A percentile compares a stretch with the other conserved stretches of the same genome.
Conservation (phyloP, 306 rosid genomes). For the Lupinus albus region DNA sequence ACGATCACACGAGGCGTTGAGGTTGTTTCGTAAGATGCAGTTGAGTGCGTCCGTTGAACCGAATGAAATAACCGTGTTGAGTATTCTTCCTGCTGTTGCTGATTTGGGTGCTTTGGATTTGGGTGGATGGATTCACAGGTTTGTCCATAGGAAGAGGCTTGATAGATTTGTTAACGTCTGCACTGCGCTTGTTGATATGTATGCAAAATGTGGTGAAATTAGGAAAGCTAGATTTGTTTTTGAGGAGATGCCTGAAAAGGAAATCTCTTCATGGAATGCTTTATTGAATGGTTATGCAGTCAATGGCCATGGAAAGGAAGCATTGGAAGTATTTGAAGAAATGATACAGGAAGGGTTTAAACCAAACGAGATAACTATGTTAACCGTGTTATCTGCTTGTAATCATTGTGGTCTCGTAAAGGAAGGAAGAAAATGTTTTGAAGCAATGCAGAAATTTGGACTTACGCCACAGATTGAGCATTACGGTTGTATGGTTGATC, state of each 20-base stretch:
- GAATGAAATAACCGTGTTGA: conserved; percentile 60
- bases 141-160: conserved; percentile 50
- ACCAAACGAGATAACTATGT: conserved; percentile 61
- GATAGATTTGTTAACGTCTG: conserved; percentile 48
- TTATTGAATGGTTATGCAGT: conserved; percentile 71
- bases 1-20: conserved; percentile 57
- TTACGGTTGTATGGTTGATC: conserved; percentile 76
- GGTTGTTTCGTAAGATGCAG: conserved; percentile 61
- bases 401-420: conserved; percentile 70
- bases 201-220: conserved; percentile 75
- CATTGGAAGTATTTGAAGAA: conserved; percentile 52
- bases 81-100: conserved; percentile 76
- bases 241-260: conserved; percentile 51
- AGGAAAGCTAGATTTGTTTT: conserved; percentile 53
- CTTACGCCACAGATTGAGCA: conserved; percentile 70
- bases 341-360: conserved; percentile 50
- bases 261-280: conserved; percentile 74
- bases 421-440: conserved; percentile 67
- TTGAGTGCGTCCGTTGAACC: conserved; percentile 47
- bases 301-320: conserved; percentile 67
- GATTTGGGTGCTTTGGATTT: conserved; percentile 68
- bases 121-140: conserved; percentile 64
- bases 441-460: conserved; percentile 54
- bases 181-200: conserved; percentile 69
- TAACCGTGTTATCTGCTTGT: conserved; percentile 67